Base-by-base conservation (phyloP, 495 filamentous ascomycete genomes). In the Penicillium subrubescens region DNA sequence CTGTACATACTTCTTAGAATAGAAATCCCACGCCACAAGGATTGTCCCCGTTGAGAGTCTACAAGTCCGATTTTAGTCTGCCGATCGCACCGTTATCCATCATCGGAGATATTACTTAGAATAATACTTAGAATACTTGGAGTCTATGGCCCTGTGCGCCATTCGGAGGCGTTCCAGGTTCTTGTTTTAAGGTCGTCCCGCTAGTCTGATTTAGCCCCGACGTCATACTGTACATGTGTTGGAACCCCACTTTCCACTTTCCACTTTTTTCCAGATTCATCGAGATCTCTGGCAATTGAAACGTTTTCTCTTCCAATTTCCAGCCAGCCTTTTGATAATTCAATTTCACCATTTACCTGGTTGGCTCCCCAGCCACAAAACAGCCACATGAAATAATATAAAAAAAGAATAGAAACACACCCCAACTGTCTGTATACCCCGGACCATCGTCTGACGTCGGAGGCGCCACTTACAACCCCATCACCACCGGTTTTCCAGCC, bases 361-460 rank as follows among this genome's bases (percentile, higher is more conserved):
- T 27, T 15, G 10, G 7, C 14, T 5, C 25, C 46, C 8, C 25
- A 50, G 46, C 23, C 46, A 50, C 46, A 2, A 50, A 27, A 27
- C 25, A 27, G 44, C 11, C 46, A n/a, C 1, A 50, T 11, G 8
- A 17, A 46, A 46, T 23, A 5, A 27, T n/a, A 15, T 29, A 15
- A 29, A 7, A 51, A 29, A 29, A n/a, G 17, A 52, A 21, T 31
- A 31, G n/a, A 23, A 23, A 27, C 25, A 27, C 10, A 25, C 8
- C 44, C 2, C 4, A 8, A 33, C 31, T 33, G 8, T 7, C 5
- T 33, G 8, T 33, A 43, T 39, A 56, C 46, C 8, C 15, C 48
- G 15, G 48, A 52, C 25, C 14, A 1, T 41, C 61, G 46, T 66
- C 72, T 75, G 73, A 75, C 73, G 73, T 75, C 73, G 68, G 71